These are phyloP conservation scores for Aureobasidium sp. DNA, from an alignment of 2,329 filamentous ascomycete genomes.

Conservation along the genomic window DNA sequence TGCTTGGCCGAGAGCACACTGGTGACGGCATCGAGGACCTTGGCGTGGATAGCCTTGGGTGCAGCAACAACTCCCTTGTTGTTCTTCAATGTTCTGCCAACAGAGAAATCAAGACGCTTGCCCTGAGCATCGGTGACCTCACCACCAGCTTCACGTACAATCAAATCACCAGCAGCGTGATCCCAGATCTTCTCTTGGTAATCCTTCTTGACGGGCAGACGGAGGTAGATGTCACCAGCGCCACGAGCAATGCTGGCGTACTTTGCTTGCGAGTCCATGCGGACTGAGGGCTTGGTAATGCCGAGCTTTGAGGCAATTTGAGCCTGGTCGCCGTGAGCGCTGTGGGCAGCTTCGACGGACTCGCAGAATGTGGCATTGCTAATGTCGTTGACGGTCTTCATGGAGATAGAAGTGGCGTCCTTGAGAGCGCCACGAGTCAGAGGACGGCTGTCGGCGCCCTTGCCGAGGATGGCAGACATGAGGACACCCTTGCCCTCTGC, in stretches of 20 bases:
- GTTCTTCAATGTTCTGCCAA: slow-evolving; percentile 73
- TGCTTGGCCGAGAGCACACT: slow-evolving; percentile 57
- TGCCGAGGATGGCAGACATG: slow-evolving; percentile 73
- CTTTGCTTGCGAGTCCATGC: slow-evolving; percentile 97
- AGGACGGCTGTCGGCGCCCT: slow-evolving; percentile 74
- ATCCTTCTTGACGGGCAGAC: slow-evolving; percentile 73
- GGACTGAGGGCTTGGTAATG: slow-evolving; percentile 80
- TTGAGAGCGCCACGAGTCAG: slow-evolving; percentile 52
- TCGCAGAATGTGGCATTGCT: slow-evolving; percentile 87
- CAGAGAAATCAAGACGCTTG: slow-evolving; percentile 75
- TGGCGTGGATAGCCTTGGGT: slow-evolving; percentile 63
- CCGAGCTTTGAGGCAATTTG: slow-evolving; percentile 76
- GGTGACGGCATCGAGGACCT: slow-evolving; percentile 76
- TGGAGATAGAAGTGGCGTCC: slow-evolving; percentile 59
- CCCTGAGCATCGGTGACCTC: slow-evolving; percentile 85
- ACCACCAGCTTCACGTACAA: slow-evolving; percentile 90
- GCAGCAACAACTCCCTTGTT: slow-evolving; percentile 95
- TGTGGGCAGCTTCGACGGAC: slow-evolving; percentile 89
- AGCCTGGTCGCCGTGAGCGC: slow-evolving; percentile 79
- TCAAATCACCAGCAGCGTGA: slow-evolving; percentile 88
- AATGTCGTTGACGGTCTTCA: slow-evolving; percentile 71
- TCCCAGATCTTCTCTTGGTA: slow-evolving; percentile 99
- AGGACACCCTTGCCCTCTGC: slow-evolving; percentile 74
- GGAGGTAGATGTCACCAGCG: slow-evolving; percentile 88
- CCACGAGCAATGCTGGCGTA: slow-evolving; percentile 93